These are phyloP conservation scores for Podospora pseudopauciseta DNA, from an alignment of 495 filamentous ascomycete genomes.

Conservation along the genomic window DNA sequence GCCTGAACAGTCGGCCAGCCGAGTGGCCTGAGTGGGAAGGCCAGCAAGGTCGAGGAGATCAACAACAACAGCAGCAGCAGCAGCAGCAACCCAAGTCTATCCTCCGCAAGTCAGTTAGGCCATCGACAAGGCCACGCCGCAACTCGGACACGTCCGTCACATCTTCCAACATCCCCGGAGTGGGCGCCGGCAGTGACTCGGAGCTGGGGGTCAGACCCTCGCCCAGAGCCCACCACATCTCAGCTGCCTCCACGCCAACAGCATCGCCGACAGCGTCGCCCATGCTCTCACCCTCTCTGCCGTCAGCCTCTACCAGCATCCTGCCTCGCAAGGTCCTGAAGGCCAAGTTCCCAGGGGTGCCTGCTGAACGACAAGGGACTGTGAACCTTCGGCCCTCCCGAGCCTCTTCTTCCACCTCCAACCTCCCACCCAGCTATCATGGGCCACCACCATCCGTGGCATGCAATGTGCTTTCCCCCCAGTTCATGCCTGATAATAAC, in stretches of 20 bases:
- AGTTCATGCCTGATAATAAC: constrained; percentile 21
- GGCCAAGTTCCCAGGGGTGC: constrained; percentile 30
- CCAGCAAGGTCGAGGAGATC: constrained; percentile 12
- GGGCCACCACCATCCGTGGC: constrained; percentile 17
- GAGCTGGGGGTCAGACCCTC: constrained; percentile 15
- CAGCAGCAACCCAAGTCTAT: constrained; percentile 26
- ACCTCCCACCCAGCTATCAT: constrained; percentile 22
- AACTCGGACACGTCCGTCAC: constrained; percentile 36
- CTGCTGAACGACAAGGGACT: constrained; percentile 27
- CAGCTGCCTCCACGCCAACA: constrained; percentile 13
- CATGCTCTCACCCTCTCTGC: constrained; percentile 3
- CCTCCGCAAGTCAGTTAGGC: constrained; percentile 23
- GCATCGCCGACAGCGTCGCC: constrained; percentile 3
- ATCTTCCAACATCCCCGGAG: constrained; percentile 30
- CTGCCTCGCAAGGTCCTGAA: constrained; percentile 36
- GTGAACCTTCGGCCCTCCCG: constrained; percentile 31
- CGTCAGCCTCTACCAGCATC: constrained; percentile 11
- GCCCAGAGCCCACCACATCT: neutral
- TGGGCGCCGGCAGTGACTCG: constrained; percentile 24
- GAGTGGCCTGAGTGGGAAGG: constrained; percentile 28
- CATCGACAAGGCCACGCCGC: constrained; percentile 25
- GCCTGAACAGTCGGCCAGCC: constrained; percentile 17
- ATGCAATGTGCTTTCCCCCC: constrained; percentile 22
- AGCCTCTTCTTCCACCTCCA: constrained; percentile 17
- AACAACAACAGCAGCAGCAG: constrained; percentile 5